Percentiles rank a stretch among this genome's conserved stretches.
These are phyloP conservation scores for Candida sp. DNA, from an alignment of 1,139 yeast species.

Conservation along the genomic window DNA sequence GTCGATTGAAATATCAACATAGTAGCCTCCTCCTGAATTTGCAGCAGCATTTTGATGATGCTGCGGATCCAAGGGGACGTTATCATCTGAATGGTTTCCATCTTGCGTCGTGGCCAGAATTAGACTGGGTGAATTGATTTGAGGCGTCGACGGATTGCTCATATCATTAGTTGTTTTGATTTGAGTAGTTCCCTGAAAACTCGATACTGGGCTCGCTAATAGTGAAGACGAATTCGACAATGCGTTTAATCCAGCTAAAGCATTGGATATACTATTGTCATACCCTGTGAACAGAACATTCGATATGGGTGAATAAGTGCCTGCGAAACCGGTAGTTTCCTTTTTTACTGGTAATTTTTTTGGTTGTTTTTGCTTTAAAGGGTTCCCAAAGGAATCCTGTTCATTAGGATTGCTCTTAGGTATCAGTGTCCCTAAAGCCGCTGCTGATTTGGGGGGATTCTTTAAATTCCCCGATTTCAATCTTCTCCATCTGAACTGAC, in stretches of 20 bases:
- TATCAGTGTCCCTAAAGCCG: slow-evolving; percentile 15
- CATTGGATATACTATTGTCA: slow-evolving; percentile 41
- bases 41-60: slow-evolving; percentile 27
- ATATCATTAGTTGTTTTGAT: slow-evolving; percentile 6
- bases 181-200: slow-evolving; percentile 5
- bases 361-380: slow-evolving; percentile 12
- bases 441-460: slow-evolving; percentile 47
- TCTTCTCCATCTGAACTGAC: slow-evolving; percentile 78
- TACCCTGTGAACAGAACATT: slow-evolving; percentile 41
- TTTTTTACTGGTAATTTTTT: slow-evolving; percentile 18
- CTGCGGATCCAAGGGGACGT: slow-evolving; percentile 33
- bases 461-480: slow-evolving; percentile 63
- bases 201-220: slow-evolving; percentile 28
- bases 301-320: slow-evolving; percentile 35
- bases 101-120: slow-evolving; percentile 20
- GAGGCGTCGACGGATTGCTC: slow-evolving; percentile 21
- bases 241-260: slow-evolving; percentile 47
- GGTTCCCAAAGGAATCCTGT: slow-evolving; percentile 3
- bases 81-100: slow-evolving; percentile 26
- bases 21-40: slow-evolving; percentile 42
- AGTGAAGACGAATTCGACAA: slow-evolving; percentile 36
- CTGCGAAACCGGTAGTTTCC: slow-evolving; percentile 21
- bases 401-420: slow-evolving; percentile 9
- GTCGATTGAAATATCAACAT: slow-evolving; percentile 44
- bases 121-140: slow-evolving; percentile 17